Evolutionary conservation across 2,329 filamentous ascomycete genomes (phyloP).

Genomic region (Stachybotrys elegans): DNA sequence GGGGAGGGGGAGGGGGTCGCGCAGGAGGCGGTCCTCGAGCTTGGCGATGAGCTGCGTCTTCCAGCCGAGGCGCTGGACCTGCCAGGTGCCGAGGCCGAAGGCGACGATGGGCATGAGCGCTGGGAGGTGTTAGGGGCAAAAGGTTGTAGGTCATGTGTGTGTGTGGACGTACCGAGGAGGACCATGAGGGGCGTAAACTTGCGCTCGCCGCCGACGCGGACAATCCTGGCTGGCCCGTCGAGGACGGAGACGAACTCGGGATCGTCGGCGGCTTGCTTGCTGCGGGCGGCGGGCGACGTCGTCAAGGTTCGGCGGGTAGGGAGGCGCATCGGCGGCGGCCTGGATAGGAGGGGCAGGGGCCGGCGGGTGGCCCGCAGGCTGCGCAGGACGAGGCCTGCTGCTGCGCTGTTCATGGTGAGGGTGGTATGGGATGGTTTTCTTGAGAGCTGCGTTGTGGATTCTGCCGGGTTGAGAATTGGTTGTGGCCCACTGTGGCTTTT

Average conservation of each 20-base stretch:
- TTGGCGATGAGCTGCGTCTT: slow-evolving; percentile 89
- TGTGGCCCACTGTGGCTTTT: too few species aligned
- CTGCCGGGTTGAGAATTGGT: too few species aligned
- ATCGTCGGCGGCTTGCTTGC: slow-evolving; percentile 48
- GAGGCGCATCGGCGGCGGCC: slow-evolving; percentile 11
- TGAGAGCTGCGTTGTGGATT: neutral
- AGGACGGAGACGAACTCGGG: slow-evolving; percentile 79
- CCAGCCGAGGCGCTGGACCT: slow-evolving; percentile 88
- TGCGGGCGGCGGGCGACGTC: slow-evolving; percentile 9
- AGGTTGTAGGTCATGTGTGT: neutral
- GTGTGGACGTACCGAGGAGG: slow-evolving; percentile 54
- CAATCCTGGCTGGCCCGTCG: slow-evolving; percentile 76
- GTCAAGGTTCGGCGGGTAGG: slow-evolving; percentile 7
- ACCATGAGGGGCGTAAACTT: slow-evolving; percentile 70
- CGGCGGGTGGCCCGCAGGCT: slow-evolving; percentile 15
- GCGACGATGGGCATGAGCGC: slow-evolving; percentile 88
- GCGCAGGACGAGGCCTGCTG: slow-evolving; percentile 17
- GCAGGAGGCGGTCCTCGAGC: slow-evolving; percentile 86
- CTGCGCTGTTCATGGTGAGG: slow-evolving; percentile 24
- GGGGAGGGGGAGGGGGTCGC: slow-evolving; percentile 79
- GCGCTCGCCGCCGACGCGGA: slow-evolving; percentile 63
- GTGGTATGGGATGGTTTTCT: neutral
- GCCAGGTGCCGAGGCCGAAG: slow-evolving; percentile 89
- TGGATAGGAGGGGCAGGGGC: slow-evolving; percentile 8
- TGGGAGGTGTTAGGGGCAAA: slow-evolving; percentile 13